Evolutionary conservation across 768 basidiomycete species (phyloP).

Genomic region (Boletus rubescentipes): DNA sequence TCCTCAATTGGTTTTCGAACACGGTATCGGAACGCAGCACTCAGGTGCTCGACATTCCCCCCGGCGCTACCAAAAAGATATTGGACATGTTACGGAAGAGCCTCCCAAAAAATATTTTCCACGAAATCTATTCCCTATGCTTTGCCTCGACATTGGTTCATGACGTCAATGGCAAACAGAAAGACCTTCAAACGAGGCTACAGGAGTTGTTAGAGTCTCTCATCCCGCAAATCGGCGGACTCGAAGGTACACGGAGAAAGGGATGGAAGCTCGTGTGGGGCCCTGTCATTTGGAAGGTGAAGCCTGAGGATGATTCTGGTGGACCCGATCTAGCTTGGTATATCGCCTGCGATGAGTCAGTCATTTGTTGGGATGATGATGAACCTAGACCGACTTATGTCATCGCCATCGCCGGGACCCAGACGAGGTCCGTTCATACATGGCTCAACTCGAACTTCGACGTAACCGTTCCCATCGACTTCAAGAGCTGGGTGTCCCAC

Average conservation of each 20-base stretch:
- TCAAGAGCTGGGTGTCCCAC: constrained; percentile 4
- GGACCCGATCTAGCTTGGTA: constrained; percentile 12
- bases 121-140: constrained; percentile 6
- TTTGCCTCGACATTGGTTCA: neutral
- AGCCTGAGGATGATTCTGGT: neutral
- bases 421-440: neutral
- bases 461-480: constrained; percentile 1
- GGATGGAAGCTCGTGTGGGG: constrained; percentile 14
- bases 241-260: no score
- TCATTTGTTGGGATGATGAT: neutral
- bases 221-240: neutral
- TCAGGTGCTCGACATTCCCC: neutral
- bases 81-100: neutral
- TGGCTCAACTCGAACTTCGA: constrained; percentile 10
- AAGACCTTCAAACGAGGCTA: neutral
- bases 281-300: constrained; percentile 7
- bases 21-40: neutral
- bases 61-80: neutral
- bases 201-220: neutral
- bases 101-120: neutral
- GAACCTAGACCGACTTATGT: constrained; percentile 7
- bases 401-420: constrained; percentile 12
- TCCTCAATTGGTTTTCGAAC: neutral
- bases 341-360: constrained; percentile 5
- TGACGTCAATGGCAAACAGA: neutral